A percentile compares a stretch with the other conserved stretches of the same genome.
Evolutionary conservation across 805 yeast genomes (phyloP).

Genomic region (Clavispora santaluciae): DNA sequence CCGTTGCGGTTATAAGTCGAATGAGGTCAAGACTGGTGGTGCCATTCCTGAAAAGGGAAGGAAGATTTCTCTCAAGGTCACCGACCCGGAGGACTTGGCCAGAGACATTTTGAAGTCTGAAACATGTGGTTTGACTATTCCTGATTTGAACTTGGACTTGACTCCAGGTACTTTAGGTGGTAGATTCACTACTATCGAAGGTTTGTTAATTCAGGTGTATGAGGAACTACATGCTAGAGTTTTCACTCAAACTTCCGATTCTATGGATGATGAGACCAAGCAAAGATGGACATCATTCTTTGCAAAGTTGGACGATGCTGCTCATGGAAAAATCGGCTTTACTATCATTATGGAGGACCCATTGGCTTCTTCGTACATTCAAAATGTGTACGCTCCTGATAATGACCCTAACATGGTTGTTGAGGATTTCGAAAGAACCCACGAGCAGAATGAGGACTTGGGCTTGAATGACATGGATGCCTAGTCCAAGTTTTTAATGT

Average conservation of each 20-base stretch:
- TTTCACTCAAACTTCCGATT: conserved; percentile 80
- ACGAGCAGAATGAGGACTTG: conserved; percentile 84
- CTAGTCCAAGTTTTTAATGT: conserved; percentile 13
- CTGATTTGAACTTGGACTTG: conserved; percentile 85
- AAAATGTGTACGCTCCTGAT: conserved; percentile 98
- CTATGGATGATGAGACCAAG: conserved; percentile 77
- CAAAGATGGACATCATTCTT: conserved; percentile 82
- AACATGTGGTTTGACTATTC: conserved; percentile 79
- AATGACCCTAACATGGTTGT: conserved; percentile 91
- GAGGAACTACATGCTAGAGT: conserved; percentile 87
- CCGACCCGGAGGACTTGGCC: conserved; percentile 87
- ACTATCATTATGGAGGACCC: conserved; percentile 93
- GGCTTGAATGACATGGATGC: conserved; percentile 61
- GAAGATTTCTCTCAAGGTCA: conserved; percentile 64
- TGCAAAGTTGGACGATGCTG: conserved; percentile 67
- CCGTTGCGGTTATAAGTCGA: conserved; percentile 90
- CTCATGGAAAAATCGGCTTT: conserved; percentile 75
- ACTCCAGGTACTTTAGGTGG: conserved; percentile 98
- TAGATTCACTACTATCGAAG: conserved; percentile 95
- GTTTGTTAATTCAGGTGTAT: conserved; percentile 79
- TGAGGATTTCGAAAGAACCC: conserved; percentile 86
- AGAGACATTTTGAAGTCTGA: conserved; percentile 94
- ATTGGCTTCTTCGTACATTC: conserved; percentile 89
- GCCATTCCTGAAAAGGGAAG: conserved; percentile 85
- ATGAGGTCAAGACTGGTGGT: conserved; percentile 98